These are phyloP conservation scores for Aspergillus arachidicola DNA, from an alignment of 2,329 filamentous ascomycete genomes.

Conservation along the genomic window DNA sequence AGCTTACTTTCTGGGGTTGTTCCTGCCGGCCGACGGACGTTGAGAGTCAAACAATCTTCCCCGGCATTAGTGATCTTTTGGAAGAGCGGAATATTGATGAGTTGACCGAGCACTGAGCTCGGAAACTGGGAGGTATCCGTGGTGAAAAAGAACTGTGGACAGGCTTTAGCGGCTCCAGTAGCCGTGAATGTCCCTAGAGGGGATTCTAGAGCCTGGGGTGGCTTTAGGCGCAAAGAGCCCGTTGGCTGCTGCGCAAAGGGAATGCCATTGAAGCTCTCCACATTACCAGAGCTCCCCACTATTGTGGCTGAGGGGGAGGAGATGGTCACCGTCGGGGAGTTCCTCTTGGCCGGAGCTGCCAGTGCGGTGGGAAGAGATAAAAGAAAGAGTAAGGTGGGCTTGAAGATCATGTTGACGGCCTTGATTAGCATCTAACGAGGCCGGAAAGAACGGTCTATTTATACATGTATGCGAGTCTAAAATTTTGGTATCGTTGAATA, in stretches of 20 bases:
- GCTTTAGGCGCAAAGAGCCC: conserved; percentile 67
- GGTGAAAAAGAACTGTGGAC: conserved; percentile 71
- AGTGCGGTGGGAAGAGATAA: conserved; percentile 15
- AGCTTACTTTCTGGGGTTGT: conserved; percentile 59
- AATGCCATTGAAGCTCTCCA: conserved; percentile 74
- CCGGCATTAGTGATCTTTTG: conserved; percentile 56
- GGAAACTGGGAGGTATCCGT: conserved; percentile 47
- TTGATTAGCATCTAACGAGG: not conserved
- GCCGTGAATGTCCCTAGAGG: conserved; percentile 64
- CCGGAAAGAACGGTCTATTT: not conserved
- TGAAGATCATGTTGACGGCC: conserved; percentile 10
- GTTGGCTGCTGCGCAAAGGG: conserved; percentile 73
- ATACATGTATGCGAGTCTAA: not conserved
- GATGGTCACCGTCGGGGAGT: conserved; percentile 57
- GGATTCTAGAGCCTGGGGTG: conserved; percentile 63
- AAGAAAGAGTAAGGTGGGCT: conserved; percentile 9
- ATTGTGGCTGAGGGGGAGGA: conserved; percentile 57
- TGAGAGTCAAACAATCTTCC: conserved; percentile 68
- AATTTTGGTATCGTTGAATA: not conserved
- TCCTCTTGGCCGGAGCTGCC: conserved; percentile 39
- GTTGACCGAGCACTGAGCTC: conserved; percentile 49
- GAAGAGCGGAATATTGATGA: conserved; percentile 61
- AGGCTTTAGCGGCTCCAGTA: conserved; percentile 61
- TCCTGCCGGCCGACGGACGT: conserved; percentile 61
- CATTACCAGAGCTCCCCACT: conserved; percentile 37